These are phyloP conservation scores for Bacidia rubella DNA, from an alignment of 495 filamentous ascomycete species.

Conservation along the genomic window DNA sequence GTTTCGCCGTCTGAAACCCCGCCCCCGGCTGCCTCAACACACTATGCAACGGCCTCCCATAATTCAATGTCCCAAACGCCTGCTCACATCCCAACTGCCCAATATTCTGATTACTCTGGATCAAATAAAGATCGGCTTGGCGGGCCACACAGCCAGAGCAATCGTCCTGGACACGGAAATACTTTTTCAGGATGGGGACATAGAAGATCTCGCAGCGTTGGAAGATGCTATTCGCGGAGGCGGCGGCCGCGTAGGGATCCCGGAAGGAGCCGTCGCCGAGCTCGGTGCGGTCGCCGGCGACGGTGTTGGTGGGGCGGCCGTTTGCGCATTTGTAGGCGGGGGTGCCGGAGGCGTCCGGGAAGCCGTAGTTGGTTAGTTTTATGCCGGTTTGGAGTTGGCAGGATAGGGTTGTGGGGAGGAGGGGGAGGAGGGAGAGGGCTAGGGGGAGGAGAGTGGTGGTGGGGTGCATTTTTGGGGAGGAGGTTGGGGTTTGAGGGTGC, in stretches of 20 bases:
- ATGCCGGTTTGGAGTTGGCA: background rate
- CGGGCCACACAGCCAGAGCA: constrained; percentile 2
- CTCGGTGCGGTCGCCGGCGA: background rate
- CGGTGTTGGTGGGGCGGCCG: background rate
- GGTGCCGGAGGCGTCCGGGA: constrained; percentile 5
- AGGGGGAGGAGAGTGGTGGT: background rate
- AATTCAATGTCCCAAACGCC: constrained; percentile 1
- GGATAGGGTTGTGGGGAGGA: background rate
- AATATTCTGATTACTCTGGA: constrained; percentile 7
- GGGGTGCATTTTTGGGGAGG: background rate
- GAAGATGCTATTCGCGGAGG: background rate
- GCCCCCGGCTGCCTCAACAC: background rate
- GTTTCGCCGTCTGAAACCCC: background rate
- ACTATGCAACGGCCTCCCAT: background rate
- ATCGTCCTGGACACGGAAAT: constrained; percentile 8
- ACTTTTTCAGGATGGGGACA: constrained; percentile 8
- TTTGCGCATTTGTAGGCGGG: constrained; percentile 6
- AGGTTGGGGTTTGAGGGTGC: no score
- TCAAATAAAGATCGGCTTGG: constrained; percentile 8
- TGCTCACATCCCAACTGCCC: constrained; percentile 6
- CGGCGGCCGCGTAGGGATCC: constrained; percentile 6
- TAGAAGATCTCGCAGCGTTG: constrained; percentile 5
- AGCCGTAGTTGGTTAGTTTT: constrained; percentile 10
- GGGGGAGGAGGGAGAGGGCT: background rate
- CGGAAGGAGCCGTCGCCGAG: constrained; percentile 7